Evolutionary conservation across 495 filamentous ascomycete species (phyloP).

Genomic region (Talaromyces trachyspermus): DNA sequence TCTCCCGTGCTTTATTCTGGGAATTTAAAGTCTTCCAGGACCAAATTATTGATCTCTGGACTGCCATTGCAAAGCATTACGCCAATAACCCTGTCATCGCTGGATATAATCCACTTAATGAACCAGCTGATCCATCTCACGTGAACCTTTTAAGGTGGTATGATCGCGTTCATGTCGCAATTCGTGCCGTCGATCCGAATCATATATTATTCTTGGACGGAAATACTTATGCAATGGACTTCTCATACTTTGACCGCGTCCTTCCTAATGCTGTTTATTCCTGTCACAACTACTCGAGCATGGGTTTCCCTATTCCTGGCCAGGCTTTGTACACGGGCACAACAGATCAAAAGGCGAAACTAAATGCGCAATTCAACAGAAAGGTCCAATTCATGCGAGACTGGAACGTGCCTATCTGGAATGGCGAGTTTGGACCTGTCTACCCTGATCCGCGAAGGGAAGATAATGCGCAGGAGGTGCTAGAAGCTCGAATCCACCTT

Average conservation of each 20-base stretch:
- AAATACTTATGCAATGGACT: conserved; percentile 58
- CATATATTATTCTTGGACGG: conserved; percentile 61
- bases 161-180: conserved; percentile 47
- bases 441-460: conserved; percentile 37
- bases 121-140: conserved; percentile 54
- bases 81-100: conserved; percentile 49
- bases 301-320: conserved; percentile 48
- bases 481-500: conserved; percentile 43
- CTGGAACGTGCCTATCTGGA: conserved; percentile 51
- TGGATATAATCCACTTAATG: conserved; percentile 62
- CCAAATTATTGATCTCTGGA: conserved; percentile 52
- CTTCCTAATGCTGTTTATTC: conserved; percentile 55
- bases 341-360: conserved; percentile 38
- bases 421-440: conserved; percentile 61
- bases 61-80: conserved; percentile 50
- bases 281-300: conserved; percentile 53
- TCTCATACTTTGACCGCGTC: conserved; percentile 32
- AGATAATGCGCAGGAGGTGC: no score
- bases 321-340: conserved; percentile 42
- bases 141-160: conserved; percentile 49
- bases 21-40: conserved; percentile 56
- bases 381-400: conserved; percentile 54
- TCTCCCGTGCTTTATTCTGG: conserved; percentile 54
- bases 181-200: conserved; percentile 50
- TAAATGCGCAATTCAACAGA: conserved; percentile 41